These are phyloP conservation scores for Patellaria atrata DNA, from an alignment of 495 filamentous ascomycete genomes.

Conservation along the genomic window DNA sequence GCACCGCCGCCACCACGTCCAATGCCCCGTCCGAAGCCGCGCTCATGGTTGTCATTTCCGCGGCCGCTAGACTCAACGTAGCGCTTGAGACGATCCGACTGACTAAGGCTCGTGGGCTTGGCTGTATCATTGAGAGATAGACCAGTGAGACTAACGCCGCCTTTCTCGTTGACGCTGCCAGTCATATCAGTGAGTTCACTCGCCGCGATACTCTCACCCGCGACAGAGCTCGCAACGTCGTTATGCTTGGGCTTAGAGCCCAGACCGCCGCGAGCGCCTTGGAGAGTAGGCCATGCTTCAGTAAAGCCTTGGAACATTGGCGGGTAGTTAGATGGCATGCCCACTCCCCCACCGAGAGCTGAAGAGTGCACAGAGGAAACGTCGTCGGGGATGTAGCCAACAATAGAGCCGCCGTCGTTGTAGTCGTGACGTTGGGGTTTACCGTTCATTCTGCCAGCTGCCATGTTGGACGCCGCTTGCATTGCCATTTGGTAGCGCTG, in stretches of 20 bases:
- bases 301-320: conserved; percentile 91
- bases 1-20: conserved; percentile 20
- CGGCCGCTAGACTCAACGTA: conserved; percentile 75
- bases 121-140: conserved; percentile 59
- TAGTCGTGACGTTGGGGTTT: conserved; percentile 49
- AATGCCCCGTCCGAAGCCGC: conserved; percentile 31
- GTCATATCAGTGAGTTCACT: conserved; percentile 76
- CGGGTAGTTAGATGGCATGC: conserved; percentile 67
- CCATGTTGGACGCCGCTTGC: conserved; percentile 45
- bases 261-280: conserved; percentile 32
- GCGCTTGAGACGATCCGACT: conserved; percentile 67
- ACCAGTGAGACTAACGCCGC: conserved; percentile 72
- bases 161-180: conserved; percentile 49
- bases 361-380: conserved; percentile 92
- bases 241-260: conserved; percentile 36
- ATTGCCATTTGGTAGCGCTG: conserved; percentile 81
- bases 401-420: conserved; percentile 70
- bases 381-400: conserved; percentile 93
- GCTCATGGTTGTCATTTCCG: conserved; percentile 33
- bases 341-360: conserved; percentile 71
- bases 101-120: conserved; percentile 70
- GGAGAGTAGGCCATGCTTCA: conserved; percentile 75
- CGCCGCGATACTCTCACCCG: conserved; percentile 79
- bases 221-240: conserved; percentile 58
- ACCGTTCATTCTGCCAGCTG: conserved; percentile 38